Percentiles rank a stretch among this genome's conserved stretches.
phyloP scores from a whole-genome alignment of 2,329 filamentous ascomycete genomes.

The Drechslerella coelobrocha region DNA sequence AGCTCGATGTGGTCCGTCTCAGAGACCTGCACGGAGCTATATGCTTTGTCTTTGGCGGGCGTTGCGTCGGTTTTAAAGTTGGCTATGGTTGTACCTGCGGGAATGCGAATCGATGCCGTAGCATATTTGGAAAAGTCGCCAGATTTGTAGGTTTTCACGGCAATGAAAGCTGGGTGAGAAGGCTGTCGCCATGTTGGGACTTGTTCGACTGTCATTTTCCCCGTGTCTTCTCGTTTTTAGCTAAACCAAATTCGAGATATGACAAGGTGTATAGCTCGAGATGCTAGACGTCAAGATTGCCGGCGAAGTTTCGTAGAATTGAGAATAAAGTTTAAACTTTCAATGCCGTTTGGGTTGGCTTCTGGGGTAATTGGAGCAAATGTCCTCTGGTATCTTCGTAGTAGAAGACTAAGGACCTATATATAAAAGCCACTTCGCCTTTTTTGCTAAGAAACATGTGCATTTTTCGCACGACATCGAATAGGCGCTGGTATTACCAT shows the following conservation, averaged over 20 bases:
- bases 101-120: conserved; percentile 57
- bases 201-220: conserved; percentile 43
- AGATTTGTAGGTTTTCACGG: conserved; percentile 48
- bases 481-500: too few species aligned
- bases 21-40: conserved; percentile 70
- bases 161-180: conserved; percentile 40
- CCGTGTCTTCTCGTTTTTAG: neutral
- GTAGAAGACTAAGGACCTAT: too few species aligned
- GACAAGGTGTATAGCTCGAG: too few species aligned
- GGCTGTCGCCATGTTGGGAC: conserved; percentile 36
- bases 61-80: conserved; percentile 69
- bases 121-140: conserved; percentile 44
- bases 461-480: too few species aligned
- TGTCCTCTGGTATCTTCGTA: too few species aligned
- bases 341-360: too few species aligned
- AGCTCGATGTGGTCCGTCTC: conserved; percentile 66
- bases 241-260: neutral
- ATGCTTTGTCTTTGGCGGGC: conserved; percentile 66
- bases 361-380: too few species aligned
- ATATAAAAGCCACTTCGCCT: too few species aligned
- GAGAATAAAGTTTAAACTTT: too few species aligned
- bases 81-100: conserved; percentile 71
- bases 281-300: too few species aligned
- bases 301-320: too few species aligned
- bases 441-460: too few species aligned